These are phyloP conservation scores for Helotiales sp. DNA, from an alignment of 2,329 filamentous ascomycete species.

Conservation along the genomic window DNA sequence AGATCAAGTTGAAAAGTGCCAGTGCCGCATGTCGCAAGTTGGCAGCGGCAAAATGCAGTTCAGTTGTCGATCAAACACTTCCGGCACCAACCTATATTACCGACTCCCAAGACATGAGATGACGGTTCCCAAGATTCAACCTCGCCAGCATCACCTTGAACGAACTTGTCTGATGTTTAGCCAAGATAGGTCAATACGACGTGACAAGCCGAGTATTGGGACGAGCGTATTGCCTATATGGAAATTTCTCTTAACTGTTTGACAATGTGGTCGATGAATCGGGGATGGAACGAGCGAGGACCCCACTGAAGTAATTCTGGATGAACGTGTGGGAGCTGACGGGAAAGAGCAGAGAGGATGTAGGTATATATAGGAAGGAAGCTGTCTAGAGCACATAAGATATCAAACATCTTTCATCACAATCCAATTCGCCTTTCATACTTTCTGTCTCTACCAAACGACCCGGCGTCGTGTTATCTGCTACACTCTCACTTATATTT, in stretches of 20 bases:
- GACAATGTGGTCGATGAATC: slow-evolving; percentile 5
- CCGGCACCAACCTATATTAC: slow-evolving; percentile 3
- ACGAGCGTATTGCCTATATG: slow-evolving; percentile 9
- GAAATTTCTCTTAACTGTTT: background rate
- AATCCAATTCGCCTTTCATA: slow-evolving; percentile 13
- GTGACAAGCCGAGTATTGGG: background rate
- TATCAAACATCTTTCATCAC: slow-evolving; percentile 8
- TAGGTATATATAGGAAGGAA: slow-evolving; percentile 6
- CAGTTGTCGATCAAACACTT: slow-evolving; percentile 21
- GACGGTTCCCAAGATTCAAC: slow-evolving; percentile 1
- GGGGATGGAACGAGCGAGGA: background rate
- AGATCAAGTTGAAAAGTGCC: slow-evolving; percentile 1
- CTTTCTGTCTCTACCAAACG: slow-evolving; percentile 16
- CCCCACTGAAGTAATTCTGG: background rate
- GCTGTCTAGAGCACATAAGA: slow-evolving; percentile 1
- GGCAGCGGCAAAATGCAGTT: slow-evolving; percentile 17
- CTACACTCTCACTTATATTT: slow-evolving; percentile 8
- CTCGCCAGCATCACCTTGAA: slow-evolving; percentile 2
- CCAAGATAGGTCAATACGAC: background rate
- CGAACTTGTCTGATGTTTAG: background rate
- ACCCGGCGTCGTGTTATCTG: slow-evolving; percentile 23
- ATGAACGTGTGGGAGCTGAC: background rate
- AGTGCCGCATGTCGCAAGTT: background rate
- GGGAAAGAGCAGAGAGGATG: background rate
- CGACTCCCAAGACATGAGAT: slow-evolving; percentile 3